Conservation (phyloP, 768 basidiomycete genomes). For the Cystoderma amianthinum region DNA sequence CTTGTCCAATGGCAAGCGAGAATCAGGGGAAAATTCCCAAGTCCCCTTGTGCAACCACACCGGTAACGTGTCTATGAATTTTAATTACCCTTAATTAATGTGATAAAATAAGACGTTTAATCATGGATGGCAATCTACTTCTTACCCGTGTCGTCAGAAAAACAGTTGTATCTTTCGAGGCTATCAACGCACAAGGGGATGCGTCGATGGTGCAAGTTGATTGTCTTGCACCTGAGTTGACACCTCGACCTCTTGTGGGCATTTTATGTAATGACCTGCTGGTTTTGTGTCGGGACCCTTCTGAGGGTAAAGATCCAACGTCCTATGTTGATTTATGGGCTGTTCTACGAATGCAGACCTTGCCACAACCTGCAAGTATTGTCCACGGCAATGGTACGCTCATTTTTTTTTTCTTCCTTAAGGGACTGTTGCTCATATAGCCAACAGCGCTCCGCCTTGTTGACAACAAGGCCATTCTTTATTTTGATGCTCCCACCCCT, state of each 20-base stretch:
- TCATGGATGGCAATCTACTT: constrained; percentile 85
- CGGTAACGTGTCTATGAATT: constrained; percentile 42
- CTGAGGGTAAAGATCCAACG: constrained; percentile 68
- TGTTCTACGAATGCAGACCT: constrained; percentile 90
- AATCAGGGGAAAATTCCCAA: constrained; percentile 89
- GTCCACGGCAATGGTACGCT: constrained; percentile 74
- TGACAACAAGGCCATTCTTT: constrained; percentile 87
- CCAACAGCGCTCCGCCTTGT: constrained; percentile 72
- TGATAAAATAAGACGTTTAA: constrained; percentile 55
- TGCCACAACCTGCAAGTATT: constrained; percentile 85
- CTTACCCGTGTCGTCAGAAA: constrained; percentile 91
- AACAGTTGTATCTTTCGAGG: constrained; percentile 73
- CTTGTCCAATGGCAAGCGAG: constrained; percentile 87
- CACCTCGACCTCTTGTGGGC: constrained; percentile 70
- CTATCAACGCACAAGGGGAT: constrained; percentile 71
- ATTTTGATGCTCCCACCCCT: constrained; percentile 79
- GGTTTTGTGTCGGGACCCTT: constrained; percentile 85
- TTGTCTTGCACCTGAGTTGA: constrained; percentile 81
- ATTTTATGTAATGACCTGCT: constrained; percentile 91
- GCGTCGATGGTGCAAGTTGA: constrained; percentile 83
- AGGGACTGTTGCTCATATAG: too few species aligned
- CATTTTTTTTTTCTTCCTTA: neutral
- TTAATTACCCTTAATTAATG: constrained; percentile 2
- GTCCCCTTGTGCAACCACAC: constrained; percentile 97
- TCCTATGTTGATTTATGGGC: constrained; percentile 91